Evolutionary conservation across 2,329 filamentous ascomycete species (phyloP), one percentile per base, ranked within the genome.

Genomic region (Talaromyces rugulosus): DNA sequence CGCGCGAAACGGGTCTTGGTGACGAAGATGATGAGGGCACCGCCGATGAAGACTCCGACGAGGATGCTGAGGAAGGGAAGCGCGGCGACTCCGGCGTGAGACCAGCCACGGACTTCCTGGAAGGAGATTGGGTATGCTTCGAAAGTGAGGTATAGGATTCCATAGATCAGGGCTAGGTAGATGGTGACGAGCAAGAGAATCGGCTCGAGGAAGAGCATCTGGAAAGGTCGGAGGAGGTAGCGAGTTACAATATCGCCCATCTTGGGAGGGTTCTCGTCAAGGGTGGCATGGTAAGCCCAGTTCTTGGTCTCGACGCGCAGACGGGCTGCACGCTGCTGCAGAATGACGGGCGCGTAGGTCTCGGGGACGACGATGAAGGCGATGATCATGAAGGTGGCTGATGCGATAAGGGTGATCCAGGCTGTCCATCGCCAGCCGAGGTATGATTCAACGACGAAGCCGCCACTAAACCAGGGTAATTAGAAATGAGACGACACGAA

Each of bases 341-440:
- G 75, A 18, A 87, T 71, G 1, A 78, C 73, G 0, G 78, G 75
- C 0, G 73, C 75, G 36, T 79, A 84, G 0, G 83, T 82, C 69
- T 87, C 84, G 0, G 79, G 80, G 0, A 85, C 71, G 34, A 81
- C 64, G 51, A 82, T 56, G n/a, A 82, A 64, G 0, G 75, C 78
- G 16, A 83, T 56, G 2, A 75, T 55, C 2, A 75, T 77, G 63
- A 83, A 78, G 44, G 77, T 69, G 1, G 68, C 68, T 0, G 74
- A 73, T 64, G 82, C 74, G 58, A 86, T 84, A 30, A 82, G 67
- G 0, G 82, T 85, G 50, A 85, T 76, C 77, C 83, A 88, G 6
- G 78, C 78, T 0, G 82, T 86, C 83, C 84, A 87, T 42, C 83
- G 75, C 83, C 84, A 86, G 31, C 83, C 82, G 0, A 86, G 77